Conservation (phyloP, 2,329 filamentous ascomycete genomes). For the Aspergillus glaucus region DNA sequence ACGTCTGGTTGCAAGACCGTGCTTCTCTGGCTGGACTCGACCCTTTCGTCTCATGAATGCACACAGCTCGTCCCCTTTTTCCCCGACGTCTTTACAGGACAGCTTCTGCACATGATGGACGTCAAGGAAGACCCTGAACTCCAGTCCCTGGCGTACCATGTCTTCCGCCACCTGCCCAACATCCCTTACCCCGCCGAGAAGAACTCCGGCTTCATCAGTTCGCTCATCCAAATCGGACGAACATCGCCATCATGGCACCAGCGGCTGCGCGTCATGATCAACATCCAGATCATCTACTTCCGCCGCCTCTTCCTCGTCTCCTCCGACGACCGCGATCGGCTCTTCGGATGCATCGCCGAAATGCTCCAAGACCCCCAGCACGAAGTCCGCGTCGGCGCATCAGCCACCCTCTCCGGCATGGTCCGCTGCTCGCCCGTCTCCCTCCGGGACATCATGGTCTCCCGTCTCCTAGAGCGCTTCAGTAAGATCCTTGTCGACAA, state of each 20-base stretch:
- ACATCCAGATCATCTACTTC: constrained; percentile 99
- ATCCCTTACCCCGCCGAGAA: constrained; percentile 85
- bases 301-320: constrained; percentile 84
- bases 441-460: constrained; percentile 72
- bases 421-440: constrained; percentile 84
- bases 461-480: constrained; percentile 70
- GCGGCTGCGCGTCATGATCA: constrained; percentile 85
- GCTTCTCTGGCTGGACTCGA: constrained; percentile 87
- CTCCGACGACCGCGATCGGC: constrained; percentile 63
- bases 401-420: constrained; percentile 91
- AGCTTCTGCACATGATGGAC: constrained; percentile 99
- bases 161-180: constrained; percentile 93
- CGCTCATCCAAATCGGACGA: constrained; percentile 80
- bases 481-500: constrained; percentile 71
- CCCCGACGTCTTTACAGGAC: constrained; percentile 78
- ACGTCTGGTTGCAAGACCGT: constrained; percentile 96
- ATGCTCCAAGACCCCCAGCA: constrained; percentile 91
- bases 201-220: constrained; percentile 74
- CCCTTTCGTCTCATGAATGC: constrained; percentile 86
- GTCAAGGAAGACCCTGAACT: constrained; percentile 97
- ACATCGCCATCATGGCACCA: constrained; percentile 89
- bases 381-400: constrained; percentile 89
- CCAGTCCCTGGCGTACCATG: constrained; percentile 88
- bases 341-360: constrained; percentile 88
- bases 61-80: constrained; percentile 88